phyloP scores from a whole-genome alignment of 1,139 yeast species.

The Petasospora fabianii region DNA sequence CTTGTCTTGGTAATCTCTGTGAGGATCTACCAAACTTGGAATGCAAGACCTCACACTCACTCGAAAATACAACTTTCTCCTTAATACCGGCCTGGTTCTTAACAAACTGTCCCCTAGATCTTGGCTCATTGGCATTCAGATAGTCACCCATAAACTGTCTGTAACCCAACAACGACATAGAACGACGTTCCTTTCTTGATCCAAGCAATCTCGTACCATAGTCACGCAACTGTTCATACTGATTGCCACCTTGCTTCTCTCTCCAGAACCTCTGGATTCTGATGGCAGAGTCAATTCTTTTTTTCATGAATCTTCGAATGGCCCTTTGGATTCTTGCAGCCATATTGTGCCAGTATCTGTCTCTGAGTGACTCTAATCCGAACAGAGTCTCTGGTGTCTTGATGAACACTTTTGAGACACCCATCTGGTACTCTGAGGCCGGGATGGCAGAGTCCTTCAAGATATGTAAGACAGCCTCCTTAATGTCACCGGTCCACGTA shows the following conservation, averaged over 20 bases:
- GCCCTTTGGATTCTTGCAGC: conserved; percentile 97
- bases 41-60: conserved; percentile 73
- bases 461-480: conserved; percentile 77
- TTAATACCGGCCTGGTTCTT: conserved; percentile 64
- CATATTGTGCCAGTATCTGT: conserved; percentile 97
- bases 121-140: conserved; percentile 71
- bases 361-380: conserved; percentile 95
- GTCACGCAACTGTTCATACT: conserved; percentile 80
- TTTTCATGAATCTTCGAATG: conserved; percentile 79
- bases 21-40: conserved; percentile 94
- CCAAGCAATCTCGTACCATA: conserved; percentile 68
- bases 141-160: conserved; percentile 96
- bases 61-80: conserved; percentile 73
- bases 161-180: conserved; percentile 82
- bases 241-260: conserved; percentile 73
- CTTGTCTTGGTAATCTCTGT: conserved; percentile 66
- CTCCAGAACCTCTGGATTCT: conserved; percentile 85
- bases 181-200: conserved; percentile 84
- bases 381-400: conserved; percentile 96
- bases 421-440: conserved; percentile 79
- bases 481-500: conserved; percentile 87
- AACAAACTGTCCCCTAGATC: conserved; percentile 70
- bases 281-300: conserved; percentile 85
- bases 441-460: conserved; percentile 81
- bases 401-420: conserved; percentile 91